Evolutionary conservation across 2,329 filamentous ascomycete genomes (phyloP).

Genomic region (Endoconidiophora laricicola): DNA sequence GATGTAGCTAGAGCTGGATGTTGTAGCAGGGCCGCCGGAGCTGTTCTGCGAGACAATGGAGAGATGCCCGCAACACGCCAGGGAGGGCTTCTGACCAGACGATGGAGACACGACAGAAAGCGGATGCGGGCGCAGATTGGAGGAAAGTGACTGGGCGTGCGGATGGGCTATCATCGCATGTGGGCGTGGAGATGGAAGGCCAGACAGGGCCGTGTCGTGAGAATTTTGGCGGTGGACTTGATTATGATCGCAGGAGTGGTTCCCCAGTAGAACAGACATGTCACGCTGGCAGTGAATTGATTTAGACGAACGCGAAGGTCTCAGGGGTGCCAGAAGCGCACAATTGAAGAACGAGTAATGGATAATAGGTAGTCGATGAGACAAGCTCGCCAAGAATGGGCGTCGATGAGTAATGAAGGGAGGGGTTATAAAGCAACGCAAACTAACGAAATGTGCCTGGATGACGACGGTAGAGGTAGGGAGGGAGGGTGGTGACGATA

Average conservation of each 20-base stretch:
- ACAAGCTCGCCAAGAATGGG: too few relatives aligned
- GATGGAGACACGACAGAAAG: background rate
- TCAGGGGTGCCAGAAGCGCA: too few relatives aligned
- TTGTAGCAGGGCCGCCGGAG: background rate
- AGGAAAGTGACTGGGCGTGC: slow-evolving; percentile 1
- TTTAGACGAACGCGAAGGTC: too few relatives aligned
- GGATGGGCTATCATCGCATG: slow-evolving; percentile 9
- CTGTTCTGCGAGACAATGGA: background rate
- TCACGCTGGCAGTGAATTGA: too few relatives aligned
- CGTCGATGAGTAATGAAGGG: too few relatives aligned
- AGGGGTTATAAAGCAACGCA: too few relatives aligned
- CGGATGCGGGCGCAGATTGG: background rate
- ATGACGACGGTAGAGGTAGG: too few relatives aligned
- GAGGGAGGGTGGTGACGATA: too few relatives aligned
- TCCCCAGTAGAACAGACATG: background rate
- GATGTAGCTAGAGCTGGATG: background rate
- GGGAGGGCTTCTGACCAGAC: background rate
- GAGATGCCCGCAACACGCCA: background rate
- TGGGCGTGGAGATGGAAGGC: background rate
- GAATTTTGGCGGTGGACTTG: background rate
- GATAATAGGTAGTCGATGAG: too few relatives aligned
- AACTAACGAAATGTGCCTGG: too few relatives aligned
- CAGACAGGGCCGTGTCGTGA: background rate
- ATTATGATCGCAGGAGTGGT: slow-evolving; percentile 2
- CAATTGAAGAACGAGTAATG: too few relatives aligned